Percentiles rank a stretch among this genome's conserved stretches.
Conservation (phyloP, 2,329 filamentous ascomycete genomes). For the Alternaria arbusti region DNA sequence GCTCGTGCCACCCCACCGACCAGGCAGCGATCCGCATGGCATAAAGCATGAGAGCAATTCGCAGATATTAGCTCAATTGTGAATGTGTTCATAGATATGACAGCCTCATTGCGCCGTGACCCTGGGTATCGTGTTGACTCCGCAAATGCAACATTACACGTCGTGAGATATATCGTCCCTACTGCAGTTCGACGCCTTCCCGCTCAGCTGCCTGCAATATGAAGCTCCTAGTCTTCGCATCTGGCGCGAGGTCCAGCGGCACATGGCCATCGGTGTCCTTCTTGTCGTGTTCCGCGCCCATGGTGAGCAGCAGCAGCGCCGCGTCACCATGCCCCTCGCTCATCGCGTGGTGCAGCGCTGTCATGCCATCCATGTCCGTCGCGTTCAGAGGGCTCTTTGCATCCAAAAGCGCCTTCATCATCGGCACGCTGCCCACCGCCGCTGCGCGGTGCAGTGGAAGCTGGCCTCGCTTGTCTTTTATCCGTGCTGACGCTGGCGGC, state of each 20-base stretch:
- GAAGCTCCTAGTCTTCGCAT: slow-evolving; percentile 81
- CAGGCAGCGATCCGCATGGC: background rate
- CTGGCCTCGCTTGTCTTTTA: slow-evolving; percentile 87
- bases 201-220: slow-evolving; percentile 79
- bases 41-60: background rate
- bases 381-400: slow-evolving; percentile 82
- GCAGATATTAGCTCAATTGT: background rate
- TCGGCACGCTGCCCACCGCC: slow-evolving; percentile 85
- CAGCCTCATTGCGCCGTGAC: slow-evolving; percentile 1
- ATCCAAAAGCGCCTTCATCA: slow-evolving; percentile 80
- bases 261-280: slow-evolving; percentile 73
- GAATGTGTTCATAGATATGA: background rate
- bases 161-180: slow-evolving; percentile 1
- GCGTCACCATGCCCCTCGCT: slow-evolving; percentile 80
- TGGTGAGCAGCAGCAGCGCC: slow-evolving; percentile 80
- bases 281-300: slow-evolving; percentile 82
- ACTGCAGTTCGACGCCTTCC: slow-evolving; percentile 75
- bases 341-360: slow-evolving; percentile 85
- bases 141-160: slow-evolving; percentile 7
- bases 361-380: slow-evolving; percentile 81
- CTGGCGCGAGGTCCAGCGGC: slow-evolving; percentile 83
- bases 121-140: slow-evolving; percentile 20
- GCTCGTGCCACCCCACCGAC: background rate
- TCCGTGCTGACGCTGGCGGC: slow-evolving; percentile 70
- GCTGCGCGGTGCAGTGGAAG: slow-evolving; percentile 90